phyloP scores from a whole-genome alignment of 2,329 filamentous ascomycete genomes.

The Pseudocercospora crystallina region DNA sequence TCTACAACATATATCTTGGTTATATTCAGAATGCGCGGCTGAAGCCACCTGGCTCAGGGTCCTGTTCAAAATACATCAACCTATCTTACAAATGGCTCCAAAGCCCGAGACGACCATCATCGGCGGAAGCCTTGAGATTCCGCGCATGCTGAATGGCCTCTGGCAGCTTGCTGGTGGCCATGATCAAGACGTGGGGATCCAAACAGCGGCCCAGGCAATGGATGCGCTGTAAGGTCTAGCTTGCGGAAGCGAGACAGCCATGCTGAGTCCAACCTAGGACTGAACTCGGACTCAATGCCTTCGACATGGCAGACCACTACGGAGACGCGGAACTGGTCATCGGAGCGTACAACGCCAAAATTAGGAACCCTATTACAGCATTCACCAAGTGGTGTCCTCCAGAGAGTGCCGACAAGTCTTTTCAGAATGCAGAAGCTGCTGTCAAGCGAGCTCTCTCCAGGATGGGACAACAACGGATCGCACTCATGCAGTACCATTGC shows the following conservation, averaged over 20 bases:
- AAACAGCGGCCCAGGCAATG: neutral
- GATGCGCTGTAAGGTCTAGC: neutral
- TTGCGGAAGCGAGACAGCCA: neutral
- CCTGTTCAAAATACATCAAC: too few species aligned
- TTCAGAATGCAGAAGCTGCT: neutral
- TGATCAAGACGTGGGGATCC: neutral
- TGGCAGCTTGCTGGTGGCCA: conserved; percentile 2
- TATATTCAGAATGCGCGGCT: too few species aligned
- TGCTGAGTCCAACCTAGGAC: neutral
- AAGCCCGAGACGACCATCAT: neutral
- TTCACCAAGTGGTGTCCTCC: conserved; percentile 2
- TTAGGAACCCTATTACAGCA: neutral
- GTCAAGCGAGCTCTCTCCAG: neutral
- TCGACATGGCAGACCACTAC: conserved; percentile 3
- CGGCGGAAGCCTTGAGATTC: neutral
- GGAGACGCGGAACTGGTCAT: neutral
- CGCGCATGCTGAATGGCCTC: conserved; percentile 1
- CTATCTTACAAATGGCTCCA: neutral
- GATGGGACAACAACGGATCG: neutral
- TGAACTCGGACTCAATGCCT: neutral
- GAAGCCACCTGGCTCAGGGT: too few species aligned
- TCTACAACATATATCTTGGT: too few species aligned
- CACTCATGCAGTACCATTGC: conserved; percentile 1
- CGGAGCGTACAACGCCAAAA: neutral
- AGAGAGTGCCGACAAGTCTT: neutral